These are phyloP conservation scores for Myxozyma geophila DNA, from an alignment of 805 yeast genomes.

Conservation along the genomic window DNA sequence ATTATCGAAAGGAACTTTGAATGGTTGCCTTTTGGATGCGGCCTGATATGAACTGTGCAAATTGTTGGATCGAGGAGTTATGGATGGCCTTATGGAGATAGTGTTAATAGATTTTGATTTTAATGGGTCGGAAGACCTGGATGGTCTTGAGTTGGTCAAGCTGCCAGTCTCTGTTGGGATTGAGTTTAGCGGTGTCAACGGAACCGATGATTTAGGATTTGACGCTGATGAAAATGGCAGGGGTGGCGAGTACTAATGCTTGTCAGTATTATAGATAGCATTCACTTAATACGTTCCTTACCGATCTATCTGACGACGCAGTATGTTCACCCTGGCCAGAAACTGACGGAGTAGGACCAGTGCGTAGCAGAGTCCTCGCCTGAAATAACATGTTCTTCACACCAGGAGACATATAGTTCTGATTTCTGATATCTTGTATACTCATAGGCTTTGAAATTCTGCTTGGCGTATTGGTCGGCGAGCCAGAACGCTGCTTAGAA, in stretches of 20 bases:
- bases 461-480: background rate
- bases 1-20: background rate
- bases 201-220: background rate
- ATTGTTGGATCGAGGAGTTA: background rate
- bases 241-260: background rate
- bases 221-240: background rate
- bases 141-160: background rate
- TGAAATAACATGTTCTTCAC: slow-evolving; percentile 13
- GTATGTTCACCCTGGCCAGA: background rate
- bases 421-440: background rate
- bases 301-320: too few species aligned
- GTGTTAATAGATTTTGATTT: background rate
- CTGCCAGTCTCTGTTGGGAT: background rate
- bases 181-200: background rate
- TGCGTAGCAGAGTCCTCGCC: background rate
- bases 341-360: background rate
- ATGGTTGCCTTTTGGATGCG: background rate
- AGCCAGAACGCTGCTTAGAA: background rate
- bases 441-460: background rate
- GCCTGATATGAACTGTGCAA: background rate
- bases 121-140: background rate
- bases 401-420: slow-evolving; percentile 12
- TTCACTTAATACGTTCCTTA: too few species aligned
- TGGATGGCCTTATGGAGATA: background rate
- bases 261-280: too few species aligned